phyloP scores from a whole-genome alignment of 1,284 basidiomycete genomes.

The Trametes sp. region DNA sequence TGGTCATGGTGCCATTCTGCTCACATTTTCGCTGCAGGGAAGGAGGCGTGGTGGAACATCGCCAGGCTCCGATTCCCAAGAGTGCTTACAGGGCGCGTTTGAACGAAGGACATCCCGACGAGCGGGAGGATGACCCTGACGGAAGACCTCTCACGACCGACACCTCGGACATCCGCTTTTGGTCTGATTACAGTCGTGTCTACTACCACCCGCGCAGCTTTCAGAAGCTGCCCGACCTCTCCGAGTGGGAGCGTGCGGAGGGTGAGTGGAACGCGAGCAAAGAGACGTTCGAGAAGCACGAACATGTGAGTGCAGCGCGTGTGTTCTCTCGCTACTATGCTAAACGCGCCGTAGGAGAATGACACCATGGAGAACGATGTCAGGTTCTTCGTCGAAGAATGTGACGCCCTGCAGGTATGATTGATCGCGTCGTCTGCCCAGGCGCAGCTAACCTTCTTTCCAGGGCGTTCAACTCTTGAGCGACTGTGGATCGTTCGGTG shows the following conservation, averaged over 20 bases:
- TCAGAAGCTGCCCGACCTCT: constrained; percentile 65
- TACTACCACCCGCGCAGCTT: constrained; percentile 70
- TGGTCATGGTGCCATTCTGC: constrained; percentile 18
- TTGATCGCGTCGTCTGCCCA: background rate
- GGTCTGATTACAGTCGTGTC: constrained; percentile 81
- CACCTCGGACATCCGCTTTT: constrained; percentile 60
- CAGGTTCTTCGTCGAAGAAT: constrained; percentile 74
- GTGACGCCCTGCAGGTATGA: constrained; percentile 71
- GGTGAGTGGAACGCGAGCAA: constrained; percentile 65
- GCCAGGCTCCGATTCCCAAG: constrained; percentile 57
- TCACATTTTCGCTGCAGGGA: constrained; percentile 49
- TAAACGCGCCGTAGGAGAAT: constrained; percentile 26
- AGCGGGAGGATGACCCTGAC: constrained; percentile 33
- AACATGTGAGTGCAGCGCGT: constrained; percentile 53
- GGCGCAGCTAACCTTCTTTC: background rate
- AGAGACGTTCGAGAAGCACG: constrained; percentile 58
- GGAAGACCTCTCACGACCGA: constrained; percentile 12
- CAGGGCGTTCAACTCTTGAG: constrained; percentile 75
- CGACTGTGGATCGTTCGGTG: constrained; percentile 69
- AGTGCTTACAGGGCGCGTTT: constrained; percentile 62
- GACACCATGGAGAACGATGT: constrained; percentile 70
- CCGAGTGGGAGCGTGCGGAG: constrained; percentile 59
- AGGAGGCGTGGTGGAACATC: constrained; percentile 56
- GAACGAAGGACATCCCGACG: constrained; percentile 32
- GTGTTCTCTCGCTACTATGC: background rate